Percentiles rank a stretch among this genome's conserved stretches.
Evolutionary conservation across 805 yeast species (phyloP).

Genomic region (Saccharomycopsis selenospora): DNA sequence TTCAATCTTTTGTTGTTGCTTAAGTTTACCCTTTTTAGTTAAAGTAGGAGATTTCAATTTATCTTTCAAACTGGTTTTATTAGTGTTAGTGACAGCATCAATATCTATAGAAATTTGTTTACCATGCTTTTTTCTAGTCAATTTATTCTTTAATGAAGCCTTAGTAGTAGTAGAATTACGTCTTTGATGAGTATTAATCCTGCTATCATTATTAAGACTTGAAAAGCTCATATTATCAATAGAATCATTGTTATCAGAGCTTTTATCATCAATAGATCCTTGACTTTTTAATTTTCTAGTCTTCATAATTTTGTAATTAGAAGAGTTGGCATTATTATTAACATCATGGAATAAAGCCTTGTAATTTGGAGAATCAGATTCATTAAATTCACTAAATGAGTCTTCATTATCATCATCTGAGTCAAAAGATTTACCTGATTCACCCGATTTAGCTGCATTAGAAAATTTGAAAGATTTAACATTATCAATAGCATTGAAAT

Average conservation of each 20-base stretch:
- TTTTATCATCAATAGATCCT: background rate
- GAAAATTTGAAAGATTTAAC: background rate
- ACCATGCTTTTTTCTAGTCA: constrained; percentile 3
- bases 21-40: background rate
- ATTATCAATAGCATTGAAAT: background rate
- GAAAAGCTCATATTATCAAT: background rate
- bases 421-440: background rate
- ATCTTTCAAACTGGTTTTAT: background rate
- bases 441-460: background rate
- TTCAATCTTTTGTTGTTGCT: background rate
- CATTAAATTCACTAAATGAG: background rate
- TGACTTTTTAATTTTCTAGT: constrained; percentile 1
- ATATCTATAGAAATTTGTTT: background rate
- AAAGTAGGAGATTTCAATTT: constrained; percentile 7
- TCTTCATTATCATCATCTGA: constrained; percentile 3
- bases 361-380: constrained; percentile 26
- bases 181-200: background rate
- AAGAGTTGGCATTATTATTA: constrained; percentile 4
- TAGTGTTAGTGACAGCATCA: background rate
- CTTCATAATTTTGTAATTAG: constrained; percentile 7
- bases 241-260: background rate
- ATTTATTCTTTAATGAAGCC: constrained; percentile 9
- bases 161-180: constrained; percentile 1
- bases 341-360: constrained; percentile 27
- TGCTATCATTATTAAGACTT: no score